Evolutionary conservation across 1,139 yeast species (phyloP).

Genomic region (Yamadazyma diospyri): DNA sequence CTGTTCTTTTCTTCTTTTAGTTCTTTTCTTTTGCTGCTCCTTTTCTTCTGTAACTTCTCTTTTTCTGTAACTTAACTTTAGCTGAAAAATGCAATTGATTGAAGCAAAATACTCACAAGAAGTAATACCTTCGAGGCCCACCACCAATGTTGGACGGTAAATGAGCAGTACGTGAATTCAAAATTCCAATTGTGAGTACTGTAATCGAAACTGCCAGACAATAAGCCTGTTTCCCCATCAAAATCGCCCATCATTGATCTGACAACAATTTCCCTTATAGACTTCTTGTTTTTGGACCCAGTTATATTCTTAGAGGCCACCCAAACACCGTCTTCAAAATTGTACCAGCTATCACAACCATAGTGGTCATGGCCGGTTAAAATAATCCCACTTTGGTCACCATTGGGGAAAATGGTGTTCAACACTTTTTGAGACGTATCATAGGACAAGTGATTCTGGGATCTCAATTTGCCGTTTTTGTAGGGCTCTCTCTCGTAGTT

Average conservation of each 20-base stretch:
- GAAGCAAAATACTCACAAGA: slow-evolving; percentile 41
- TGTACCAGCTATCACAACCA: slow-evolving; percentile 78
- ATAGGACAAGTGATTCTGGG: slow-evolving; percentile 81
- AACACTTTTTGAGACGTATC: slow-evolving; percentile 66
- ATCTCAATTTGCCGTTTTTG: slow-evolving; percentile 65
- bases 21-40: not conserved
- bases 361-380: slow-evolving; percentile 96
- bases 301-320: slow-evolving; percentile 45
- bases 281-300: slow-evolving; percentile 19
- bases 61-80: slow-evolving; percentile 1
- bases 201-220: slow-evolving; percentile 61
- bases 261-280: slow-evolving; percentile 77
- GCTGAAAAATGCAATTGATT: slow-evolving; percentile 22
- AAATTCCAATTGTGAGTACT: slow-evolving; percentile 54
- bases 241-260: slow-evolving; percentile 95
- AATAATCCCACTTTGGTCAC: slow-evolving; percentile 66
- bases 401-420: slow-evolving; percentile 61
- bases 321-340: slow-evolving; percentile 48
- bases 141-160: slow-evolving; percentile 91
- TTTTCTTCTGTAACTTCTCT: not conserved
- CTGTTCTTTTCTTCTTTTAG: no score
- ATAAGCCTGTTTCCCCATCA: slow-evolving; percentile 82
- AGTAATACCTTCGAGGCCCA: slow-evolving; percentile 75
- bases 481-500: slow-evolving; percentile 55
- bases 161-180: slow-evolving; percentile 69